Evolutionary conservation across 2,329 filamentous ascomycete genomes (phyloP).

Genomic region (Xenoacremonium recifei): DNA sequence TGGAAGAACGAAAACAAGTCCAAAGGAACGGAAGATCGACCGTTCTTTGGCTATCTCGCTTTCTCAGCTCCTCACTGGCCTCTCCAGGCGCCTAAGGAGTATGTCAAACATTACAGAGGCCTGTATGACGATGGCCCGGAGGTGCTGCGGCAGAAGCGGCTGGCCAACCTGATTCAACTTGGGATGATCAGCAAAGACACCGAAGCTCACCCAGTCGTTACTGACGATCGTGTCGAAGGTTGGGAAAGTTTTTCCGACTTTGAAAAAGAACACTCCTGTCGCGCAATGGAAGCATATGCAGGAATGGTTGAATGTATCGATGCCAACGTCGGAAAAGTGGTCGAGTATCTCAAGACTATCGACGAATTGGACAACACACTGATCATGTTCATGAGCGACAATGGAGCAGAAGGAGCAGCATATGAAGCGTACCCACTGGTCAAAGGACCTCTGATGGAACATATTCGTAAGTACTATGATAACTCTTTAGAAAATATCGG

Average conservation of each 20-base stretch:
- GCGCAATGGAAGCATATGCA: slow-evolving; percentile 61
- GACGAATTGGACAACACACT: slow-evolving; percentile 64
- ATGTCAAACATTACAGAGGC: slow-evolving; percentile 55
- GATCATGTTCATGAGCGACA: slow-evolving; percentile 62
- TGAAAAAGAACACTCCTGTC: slow-evolving; percentile 45
- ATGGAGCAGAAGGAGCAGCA: slow-evolving; percentile 60
- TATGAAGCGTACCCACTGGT: slow-evolving; percentile 24
- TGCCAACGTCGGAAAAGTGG: slow-evolving; percentile 57
- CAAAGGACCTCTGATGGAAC: slow-evolving; percentile 22
- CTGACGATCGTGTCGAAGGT: slow-evolving; percentile 38
- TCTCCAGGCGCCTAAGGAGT: slow-evolving; percentile 55
- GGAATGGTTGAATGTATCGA: slow-evolving; percentile 65
- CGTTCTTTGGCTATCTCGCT: slow-evolving; percentile 26
- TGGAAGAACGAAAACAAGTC: slow-evolving; percentile 25
- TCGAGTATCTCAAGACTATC: slow-evolving; percentile 53
- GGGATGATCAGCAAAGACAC: slow-evolving; percentile 52
- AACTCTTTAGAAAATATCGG: slow-evolving; percentile 15
- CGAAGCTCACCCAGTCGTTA: slow-evolving; percentile 43
- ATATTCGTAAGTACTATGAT: slow-evolving; percentile 15
- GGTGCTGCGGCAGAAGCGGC: slow-evolving; percentile 48
- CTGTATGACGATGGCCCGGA: slow-evolving; percentile 62
- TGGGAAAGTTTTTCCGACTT: slow-evolving; percentile 46
- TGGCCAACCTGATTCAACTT: slow-evolving; percentile 53
- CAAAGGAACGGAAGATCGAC: slow-evolving; percentile 22
- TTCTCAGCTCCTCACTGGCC: slow-evolving; percentile 66